Evolutionary conservation across 805 yeast species (phyloP).

Genomic region (Candida easanensis): DNA sequence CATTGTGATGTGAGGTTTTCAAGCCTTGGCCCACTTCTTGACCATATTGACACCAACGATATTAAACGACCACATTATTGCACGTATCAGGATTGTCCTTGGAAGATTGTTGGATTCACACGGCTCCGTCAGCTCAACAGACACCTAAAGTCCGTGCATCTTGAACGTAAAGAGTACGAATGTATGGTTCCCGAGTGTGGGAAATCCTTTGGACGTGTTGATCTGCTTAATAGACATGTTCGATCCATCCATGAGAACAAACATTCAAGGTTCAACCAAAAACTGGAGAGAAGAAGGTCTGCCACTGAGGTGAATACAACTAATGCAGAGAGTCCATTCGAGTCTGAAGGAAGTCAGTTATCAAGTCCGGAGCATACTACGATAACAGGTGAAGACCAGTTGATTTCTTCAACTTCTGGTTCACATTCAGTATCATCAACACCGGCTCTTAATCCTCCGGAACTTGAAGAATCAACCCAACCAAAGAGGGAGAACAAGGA

Average conservation of each 20-base stretch:
- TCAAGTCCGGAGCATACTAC: not conserved
- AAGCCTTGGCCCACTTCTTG: constrained; percentile 31
- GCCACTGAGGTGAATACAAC: constrained; percentile 5
- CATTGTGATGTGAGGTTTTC: constrained; percentile 35
- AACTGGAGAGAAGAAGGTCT: constrained; percentile 18
- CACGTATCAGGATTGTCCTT: constrained; percentile 34
- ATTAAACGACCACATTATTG: constrained; percentile 35
- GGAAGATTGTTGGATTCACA: constrained; percentile 40
- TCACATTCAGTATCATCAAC: not conserved
- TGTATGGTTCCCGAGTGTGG: constrained; percentile 80
- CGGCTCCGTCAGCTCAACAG: constrained; percentile 35
- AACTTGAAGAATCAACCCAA: not conserved
- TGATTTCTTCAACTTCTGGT: too few relatives aligned
- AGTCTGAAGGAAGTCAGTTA: not conserved
- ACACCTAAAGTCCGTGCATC: constrained; percentile 29
- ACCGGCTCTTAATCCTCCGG: not conserved
- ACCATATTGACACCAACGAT: constrained; percentile 34
- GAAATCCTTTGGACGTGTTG: constrained; percentile 51
- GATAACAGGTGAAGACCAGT: too few relatives aligned
- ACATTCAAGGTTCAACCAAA: constrained; percentile 38
- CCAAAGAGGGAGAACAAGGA: not conserved
- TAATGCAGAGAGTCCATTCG: not conserved
- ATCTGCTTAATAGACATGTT: constrained; percentile 34
- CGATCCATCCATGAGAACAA: constrained; percentile 37
- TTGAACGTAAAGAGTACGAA: constrained; percentile 40